Evolutionary conservation across 768 basidiomycete genomes (phyloP), one percentile per base, ranked within the genome.

Genomic region (Erythrobasidium yunnanense): DNA sequence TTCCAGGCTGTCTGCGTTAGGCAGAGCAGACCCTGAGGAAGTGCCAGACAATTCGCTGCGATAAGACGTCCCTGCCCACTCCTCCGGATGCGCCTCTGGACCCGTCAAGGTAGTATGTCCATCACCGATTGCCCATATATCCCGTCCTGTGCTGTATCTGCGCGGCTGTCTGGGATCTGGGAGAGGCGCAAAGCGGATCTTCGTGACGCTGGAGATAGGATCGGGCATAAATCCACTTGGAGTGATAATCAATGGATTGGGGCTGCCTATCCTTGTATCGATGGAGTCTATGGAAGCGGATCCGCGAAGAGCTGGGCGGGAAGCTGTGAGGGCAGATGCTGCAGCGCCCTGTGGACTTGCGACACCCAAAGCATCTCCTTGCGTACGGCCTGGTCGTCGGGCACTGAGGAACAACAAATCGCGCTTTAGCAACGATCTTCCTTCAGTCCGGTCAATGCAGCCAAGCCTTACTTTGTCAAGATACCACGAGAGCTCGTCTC

Each of bases 401-500:
- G 51, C 33, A 27, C 33, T 27, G 51, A 52, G 27, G 27, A 52
- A 29, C 3, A 27, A 27, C 15, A 15, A 27, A 4, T 22, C 17
- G n/a, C 5, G 6, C 51, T 27, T 29, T 15, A 4, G 5, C 29
- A 27, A 50, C 47, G 51, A 32, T 52, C 51, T 52, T 52, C 51
- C 27, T 13, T 27, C 51, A 18, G 27, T 52, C 27, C 17, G 17
- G 17, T 22, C 47, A 50, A n/a, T n/a, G 17, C 4, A 50, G 47
- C 22, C 29, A 17, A 17, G 54, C 55, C 65, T 20, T 38, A 66
- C 65, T 66, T 66, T n/a, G 56, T 57, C 29, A 66, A 45, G 27
- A 66, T 66, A 3, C 65, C 65, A 8, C 65, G 25, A n/a, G 30
- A 38, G 33, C 35, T 66, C 53, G 23, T 29, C 38, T 33, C 65